Evolutionary conservation across 1,139 yeast genomes (phyloP).

Genomic region (Debaryomyces subglobosus): DNA sequence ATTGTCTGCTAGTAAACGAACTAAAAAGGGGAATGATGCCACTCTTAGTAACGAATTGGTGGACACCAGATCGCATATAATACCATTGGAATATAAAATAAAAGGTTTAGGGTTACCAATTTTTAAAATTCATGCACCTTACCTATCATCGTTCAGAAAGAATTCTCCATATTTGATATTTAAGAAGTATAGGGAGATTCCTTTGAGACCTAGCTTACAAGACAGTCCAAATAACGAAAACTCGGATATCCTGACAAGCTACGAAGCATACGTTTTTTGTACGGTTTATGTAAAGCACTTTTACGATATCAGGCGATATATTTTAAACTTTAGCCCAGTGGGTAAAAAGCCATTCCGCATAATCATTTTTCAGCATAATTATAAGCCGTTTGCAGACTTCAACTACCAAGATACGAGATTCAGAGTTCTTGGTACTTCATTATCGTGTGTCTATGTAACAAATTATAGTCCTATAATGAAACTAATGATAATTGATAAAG

Average conservation of each 20-base stretch:
- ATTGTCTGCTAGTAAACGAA: conserved; percentile 13
- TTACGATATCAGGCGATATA: conserved; percentile 32
- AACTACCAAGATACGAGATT: conserved; percentile 40
- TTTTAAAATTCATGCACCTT: conserved; percentile 39
- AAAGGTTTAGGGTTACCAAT: conserved; percentile 43
- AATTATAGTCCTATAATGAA: conserved; percentile 40
- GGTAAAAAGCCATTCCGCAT: conserved; percentile 25
- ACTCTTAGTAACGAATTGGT: conserved; percentile 14
- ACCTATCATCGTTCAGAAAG: conserved; percentile 40
- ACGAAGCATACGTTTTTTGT: conserved; percentile 40
- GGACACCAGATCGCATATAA: conserved; percentile 36
- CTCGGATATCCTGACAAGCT: conserved; percentile 21
- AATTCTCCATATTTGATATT: conserved; percentile 40
- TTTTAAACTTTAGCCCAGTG: conserved; percentile 30
- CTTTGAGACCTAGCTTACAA: conserved; percentile 26
- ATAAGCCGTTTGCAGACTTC: conserved; percentile 46
- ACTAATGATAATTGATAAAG: conserved; percentile 37
- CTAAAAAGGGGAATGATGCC: conserved; percentile 11
- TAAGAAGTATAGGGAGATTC: conserved; percentile 35
- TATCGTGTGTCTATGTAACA: conserved; percentile 32
- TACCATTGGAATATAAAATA: conserved; percentile 35
- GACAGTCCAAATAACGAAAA: conserved; percentile 11
- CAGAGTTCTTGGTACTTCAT: conserved; percentile 42
- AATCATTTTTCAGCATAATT: conserved; percentile 39
- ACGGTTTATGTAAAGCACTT: conserved; percentile 34